Conservation (phyloP, 2,329 filamentous ascomycete species). For the Aaosphaeria arxii region DNA sequence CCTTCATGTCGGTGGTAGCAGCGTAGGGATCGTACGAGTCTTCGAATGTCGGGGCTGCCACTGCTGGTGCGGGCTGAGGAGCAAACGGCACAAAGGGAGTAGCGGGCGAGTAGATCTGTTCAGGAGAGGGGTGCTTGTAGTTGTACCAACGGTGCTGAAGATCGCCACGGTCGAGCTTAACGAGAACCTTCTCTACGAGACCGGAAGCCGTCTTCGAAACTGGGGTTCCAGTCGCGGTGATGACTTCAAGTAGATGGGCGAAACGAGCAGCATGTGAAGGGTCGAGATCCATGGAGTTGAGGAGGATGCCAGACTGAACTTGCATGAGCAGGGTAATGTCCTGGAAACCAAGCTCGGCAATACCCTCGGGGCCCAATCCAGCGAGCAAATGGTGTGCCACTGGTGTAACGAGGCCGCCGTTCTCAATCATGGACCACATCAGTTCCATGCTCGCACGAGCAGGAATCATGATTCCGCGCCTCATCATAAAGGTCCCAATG, state of each 20-base stretch:
- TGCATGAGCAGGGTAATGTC: conserved; percentile 60
- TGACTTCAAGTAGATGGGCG: conserved; percentile 59
- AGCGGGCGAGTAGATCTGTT: conserved; percentile 46
- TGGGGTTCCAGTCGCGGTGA: conserved; percentile 51
- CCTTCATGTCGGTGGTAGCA: conserved; percentile 87
- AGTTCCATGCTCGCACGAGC: conserved; percentile 57
- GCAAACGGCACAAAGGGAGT: conserved; percentile 49
- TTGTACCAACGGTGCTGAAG: conserved; percentile 57
- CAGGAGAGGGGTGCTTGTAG: conserved; percentile 49
- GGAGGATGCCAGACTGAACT: conserved; percentile 54
- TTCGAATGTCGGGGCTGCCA: conserved; percentile 63
- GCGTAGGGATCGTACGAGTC: conserved; percentile 91
- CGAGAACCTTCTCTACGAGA: conserved; percentile 58
- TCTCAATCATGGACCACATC: conserved; percentile 64
- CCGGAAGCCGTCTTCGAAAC: conserved; percentile 55
- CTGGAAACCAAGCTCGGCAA: conserved; percentile 52
- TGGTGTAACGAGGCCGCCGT: conserved; percentile 59
- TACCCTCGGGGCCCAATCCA: conserved; percentile 58
- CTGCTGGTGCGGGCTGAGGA: conserved; percentile 46
- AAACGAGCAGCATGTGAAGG: conserved; percentile 59
- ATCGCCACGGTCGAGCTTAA: conserved; percentile 50
- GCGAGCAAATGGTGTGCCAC: conserved; percentile 60
- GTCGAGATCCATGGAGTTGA: conserved; percentile 48
- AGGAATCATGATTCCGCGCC: conserved; percentile 50
- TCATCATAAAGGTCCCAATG: conserved; percentile 56